Conservation (phyloP, 208 protist species). For the Entamoeba invadens region DNA sequence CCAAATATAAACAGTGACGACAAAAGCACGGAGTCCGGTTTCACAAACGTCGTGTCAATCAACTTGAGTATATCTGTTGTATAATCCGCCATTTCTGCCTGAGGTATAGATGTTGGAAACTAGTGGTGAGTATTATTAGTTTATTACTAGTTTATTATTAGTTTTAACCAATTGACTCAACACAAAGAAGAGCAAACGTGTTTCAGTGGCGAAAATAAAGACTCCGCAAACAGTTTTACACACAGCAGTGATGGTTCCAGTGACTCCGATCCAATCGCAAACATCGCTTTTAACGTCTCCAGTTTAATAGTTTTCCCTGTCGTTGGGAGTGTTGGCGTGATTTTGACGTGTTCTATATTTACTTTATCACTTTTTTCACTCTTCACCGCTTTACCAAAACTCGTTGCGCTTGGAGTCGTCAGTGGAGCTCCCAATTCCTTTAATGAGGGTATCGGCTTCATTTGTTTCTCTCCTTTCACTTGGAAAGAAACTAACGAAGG, state of each 20-base stretch:
- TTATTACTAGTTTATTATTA: too few relatives aligned
- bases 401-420: background rate
- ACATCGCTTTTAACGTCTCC: background rate
- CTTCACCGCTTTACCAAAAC: background rate
- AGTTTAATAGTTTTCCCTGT: background rate
- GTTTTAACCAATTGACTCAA: too few relatives aligned
- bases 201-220: background rate
- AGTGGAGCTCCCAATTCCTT: background rate
- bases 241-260: background rate
- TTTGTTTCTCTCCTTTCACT: too few relatives aligned
- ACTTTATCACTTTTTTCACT: background rate
- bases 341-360: background rate
- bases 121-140: too few relatives aligned
- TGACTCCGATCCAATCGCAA: background rate
- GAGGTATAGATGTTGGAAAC: background rate
- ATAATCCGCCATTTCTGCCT: background rate
- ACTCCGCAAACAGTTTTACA: background rate
- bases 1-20: background rate
- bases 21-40: background rate
- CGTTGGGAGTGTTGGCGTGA: background rate
- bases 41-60: background rate
- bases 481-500: background rate
- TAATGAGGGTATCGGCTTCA: background rate
- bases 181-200: too few relatives aligned
- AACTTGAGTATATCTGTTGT: background rate